Percentiles rank a stretch among this genome's conserved stretches.
Conservation (phyloP, 306 rosid species). For the Sphenostylis stenocarpa region DNA sequence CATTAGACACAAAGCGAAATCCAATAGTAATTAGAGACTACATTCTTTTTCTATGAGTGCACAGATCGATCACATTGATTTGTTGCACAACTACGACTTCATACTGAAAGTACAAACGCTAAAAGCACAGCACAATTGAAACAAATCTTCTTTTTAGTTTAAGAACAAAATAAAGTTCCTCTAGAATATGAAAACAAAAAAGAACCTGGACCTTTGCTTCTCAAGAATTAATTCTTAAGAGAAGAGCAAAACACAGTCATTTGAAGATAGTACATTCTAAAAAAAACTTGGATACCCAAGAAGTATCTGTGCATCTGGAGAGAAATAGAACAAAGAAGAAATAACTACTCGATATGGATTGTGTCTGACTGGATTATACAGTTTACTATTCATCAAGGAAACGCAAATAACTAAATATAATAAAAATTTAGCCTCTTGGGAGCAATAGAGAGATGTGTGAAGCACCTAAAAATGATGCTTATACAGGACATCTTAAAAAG, state of each 20-base stretch:
- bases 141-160: neutral
- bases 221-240: neutral
- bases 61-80: too few relatives aligned
- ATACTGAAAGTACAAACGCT: too few relatives aligned
- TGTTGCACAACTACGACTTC: too few relatives aligned
- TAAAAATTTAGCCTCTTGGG: neutral
- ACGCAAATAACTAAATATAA: neutral
- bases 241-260: neutral
- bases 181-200: neutral
- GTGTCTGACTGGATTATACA: neutral
- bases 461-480: neutral
- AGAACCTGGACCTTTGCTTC: neutral
- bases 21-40: too few relatives aligned
- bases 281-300: too few relatives aligned
- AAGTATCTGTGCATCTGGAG: too few relatives aligned
- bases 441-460: neutral
- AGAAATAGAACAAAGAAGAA: too few relatives aligned
- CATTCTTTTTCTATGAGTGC: too few relatives aligned
- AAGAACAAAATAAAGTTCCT: neutral
- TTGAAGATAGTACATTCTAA: too few relatives aligned
- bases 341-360: neutral
- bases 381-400: neutral
- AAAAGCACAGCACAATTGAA: neutral
- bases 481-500: neutral
- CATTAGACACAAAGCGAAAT: too few relatives aligned